Evolutionary conservation across 169 alveolate species (phyloP).

Genomic region (Cryptosporidium ubiquitum): DNA sequence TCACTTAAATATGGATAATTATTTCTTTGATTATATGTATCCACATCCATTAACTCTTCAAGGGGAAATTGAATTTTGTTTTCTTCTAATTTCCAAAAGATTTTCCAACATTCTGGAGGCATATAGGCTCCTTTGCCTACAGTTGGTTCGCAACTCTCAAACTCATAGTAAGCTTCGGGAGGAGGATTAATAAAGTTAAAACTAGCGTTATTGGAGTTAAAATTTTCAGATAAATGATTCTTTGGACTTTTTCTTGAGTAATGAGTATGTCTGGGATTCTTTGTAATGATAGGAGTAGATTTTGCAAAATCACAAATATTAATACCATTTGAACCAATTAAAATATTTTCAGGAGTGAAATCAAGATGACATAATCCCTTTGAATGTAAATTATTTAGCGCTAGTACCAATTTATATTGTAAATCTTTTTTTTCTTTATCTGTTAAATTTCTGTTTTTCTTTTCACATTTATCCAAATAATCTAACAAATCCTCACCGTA

Average conservation of each 20-base stretch:
- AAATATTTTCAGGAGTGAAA: constrained; percentile 84
- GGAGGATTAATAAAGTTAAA: constrained; percentile 46
- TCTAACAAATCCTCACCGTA: constrained; percentile 80
- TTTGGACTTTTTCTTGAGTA: constrained; percentile 43
- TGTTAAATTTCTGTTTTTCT: constrained; percentile 76
- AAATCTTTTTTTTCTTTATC: constrained; percentile 79
- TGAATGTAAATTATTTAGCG: constrained; percentile 78
- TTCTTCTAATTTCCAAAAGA: constrained; percentile 77
- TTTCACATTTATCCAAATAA: constrained; percentile 76
- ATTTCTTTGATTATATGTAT: constrained; percentile 13
- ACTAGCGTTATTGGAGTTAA: constrained; percentile 10
- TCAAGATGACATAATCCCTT: constrained; percentile 86
- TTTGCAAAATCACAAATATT: constrained; percentile 84
- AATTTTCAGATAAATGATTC: constrained; percentile 1
- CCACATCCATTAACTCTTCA: constrained; percentile 19
- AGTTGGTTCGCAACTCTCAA: constrained; percentile 85
- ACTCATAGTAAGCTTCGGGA: constrained; percentile 75
- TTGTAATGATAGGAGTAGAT: constrained; percentile 81
- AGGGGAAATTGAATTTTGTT: constrained; percentile 60
- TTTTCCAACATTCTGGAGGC: constrained; percentile 87
- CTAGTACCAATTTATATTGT: constrained; percentile 76
- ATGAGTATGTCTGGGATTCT: constrained; percentile 78
- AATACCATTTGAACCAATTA: constrained; percentile 79
- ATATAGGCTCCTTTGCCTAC: constrained; percentile 86
- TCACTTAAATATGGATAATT: constrained; percentile 29